A percentile compares a stretch with the other conserved stretches of the same genome.
Conservation (phyloP, 2,329 filamentous ascomycete genomes). For the Talaromyces sp. region DNA sequence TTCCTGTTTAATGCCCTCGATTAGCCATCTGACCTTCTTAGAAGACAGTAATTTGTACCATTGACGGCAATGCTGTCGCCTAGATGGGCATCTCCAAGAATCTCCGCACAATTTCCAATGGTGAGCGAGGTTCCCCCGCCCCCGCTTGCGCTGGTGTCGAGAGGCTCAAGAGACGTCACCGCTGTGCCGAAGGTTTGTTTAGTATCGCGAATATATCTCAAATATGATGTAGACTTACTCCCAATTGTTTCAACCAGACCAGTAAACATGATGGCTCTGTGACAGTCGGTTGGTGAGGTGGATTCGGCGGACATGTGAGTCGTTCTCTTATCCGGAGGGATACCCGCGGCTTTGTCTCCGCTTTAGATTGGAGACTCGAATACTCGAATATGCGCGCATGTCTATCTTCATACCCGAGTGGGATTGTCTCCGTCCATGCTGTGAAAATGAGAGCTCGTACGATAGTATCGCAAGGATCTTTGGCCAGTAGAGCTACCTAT, state of each 20-base stretch:
- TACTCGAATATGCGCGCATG: background rate
- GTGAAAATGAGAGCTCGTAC: constrained; percentile 6
- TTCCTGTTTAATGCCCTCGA: constrained; percentile 46
- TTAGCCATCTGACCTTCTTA: background rate
- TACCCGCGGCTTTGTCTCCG: constrained; percentile 3
- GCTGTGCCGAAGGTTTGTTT: constrained; percentile 52
- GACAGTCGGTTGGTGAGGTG: constrained; percentile 3
- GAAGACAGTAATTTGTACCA: constrained; percentile 48
- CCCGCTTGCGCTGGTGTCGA: constrained; percentile 67
- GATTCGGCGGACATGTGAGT: background rate
- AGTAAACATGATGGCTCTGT: constrained; percentile 73
- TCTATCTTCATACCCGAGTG: background rate
- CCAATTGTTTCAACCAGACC: constrained; percentile 90
- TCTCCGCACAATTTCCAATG: constrained; percentile 69
- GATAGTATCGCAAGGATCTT: constrained; percentile 26
- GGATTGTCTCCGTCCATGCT: background rate
- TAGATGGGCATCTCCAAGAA: constrained; percentile 77
- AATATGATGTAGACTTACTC: constrained; percentile 57
- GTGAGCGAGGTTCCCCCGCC: constrained; percentile 85
- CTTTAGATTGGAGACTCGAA: background rate
- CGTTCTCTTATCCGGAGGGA: background rate
- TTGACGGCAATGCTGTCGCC: constrained; percentile 96
- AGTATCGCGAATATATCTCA: constrained; percentile 29
- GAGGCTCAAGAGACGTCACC: constrained; percentile 73
- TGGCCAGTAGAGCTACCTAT: background rate